Evolutionary conservation across 495 filamentous ascomycete species (phyloP).

Genomic region (Penicillium cataractarum): DNA sequence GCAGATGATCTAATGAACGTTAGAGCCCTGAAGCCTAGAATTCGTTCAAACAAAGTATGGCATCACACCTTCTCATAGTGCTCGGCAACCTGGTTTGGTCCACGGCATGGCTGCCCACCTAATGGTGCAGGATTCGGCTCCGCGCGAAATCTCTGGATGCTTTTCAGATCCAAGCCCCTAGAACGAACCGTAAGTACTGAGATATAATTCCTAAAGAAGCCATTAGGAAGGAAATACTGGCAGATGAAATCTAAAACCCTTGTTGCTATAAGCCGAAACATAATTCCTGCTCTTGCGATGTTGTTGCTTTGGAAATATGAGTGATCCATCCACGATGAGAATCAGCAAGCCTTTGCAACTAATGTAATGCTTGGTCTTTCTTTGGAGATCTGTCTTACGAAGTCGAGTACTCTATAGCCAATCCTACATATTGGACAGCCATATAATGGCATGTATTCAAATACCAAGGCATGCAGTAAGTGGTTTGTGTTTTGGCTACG

Average conservation of each 20-base stretch:
- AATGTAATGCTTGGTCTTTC: not conserved
- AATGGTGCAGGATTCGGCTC: not conserved
- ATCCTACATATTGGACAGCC: not conserved
- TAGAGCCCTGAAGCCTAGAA: not conserved
- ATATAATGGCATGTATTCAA: not conserved
- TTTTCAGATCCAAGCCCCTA: not conserved
- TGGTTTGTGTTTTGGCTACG: not conserved
- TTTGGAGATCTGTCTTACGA: not conserved
- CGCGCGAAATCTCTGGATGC: not conserved
- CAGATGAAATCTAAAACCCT: not conserved
- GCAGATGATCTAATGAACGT: not conserved
- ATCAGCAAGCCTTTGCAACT: not conserved
- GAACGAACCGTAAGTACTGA: not conserved
- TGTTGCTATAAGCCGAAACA: not conserved
- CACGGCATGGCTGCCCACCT: not conserved
- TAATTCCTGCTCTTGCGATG: not conserved
- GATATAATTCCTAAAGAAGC: not conserved
- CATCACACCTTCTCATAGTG: not conserved
- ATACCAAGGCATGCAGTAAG: not conserved
- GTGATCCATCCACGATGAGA: not conserved
- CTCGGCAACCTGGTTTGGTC: not conserved
- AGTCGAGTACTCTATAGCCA: not conserved
- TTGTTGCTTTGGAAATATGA: not conserved
- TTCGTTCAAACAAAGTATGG: not conserved
- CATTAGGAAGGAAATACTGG: not conserved